Base-by-base conservation (phyloP, 2,329 filamentous ascomycete species). In the Cercospora sesami region DNA sequence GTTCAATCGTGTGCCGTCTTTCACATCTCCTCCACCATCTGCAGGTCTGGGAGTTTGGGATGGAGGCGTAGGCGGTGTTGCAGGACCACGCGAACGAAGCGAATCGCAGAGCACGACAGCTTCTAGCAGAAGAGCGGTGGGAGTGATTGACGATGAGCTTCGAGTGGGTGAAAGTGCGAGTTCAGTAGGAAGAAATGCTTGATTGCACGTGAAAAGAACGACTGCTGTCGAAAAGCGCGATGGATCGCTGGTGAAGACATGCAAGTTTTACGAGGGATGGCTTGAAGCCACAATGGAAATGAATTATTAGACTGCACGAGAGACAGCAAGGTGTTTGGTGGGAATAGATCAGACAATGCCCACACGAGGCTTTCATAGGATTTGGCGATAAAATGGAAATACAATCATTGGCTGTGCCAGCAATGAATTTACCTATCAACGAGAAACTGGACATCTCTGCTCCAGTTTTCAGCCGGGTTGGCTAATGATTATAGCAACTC, bases 31-130 rank as follows among this genome's bases (percentile, higher is more conserved):
- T 18, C 69, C 69, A 9, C 64, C 65, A 5, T 68, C 68, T 6
- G 64, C 69, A n/a, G 68, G 71, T 4, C 65, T 69, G 28, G 73
- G 74, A 4, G 72, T 76, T 6, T 77, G 76, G 76, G 75, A 73
- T 65, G 74, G 75, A 10, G 76, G 77, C 9, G 68, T 77, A 4
- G 71, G 76, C 9, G 76, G 76, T 51, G 77, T 79, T 4, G 77
- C 78, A 4, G 72, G 72, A 4, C 77, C 78, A 4, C 69, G 78
- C 21, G 78, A 79, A 69, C 70, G 78, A 36, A 78, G 75, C 39
- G 77, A 79, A 71, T 79, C 77, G 66, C 77, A 79, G 72, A 77
- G 75, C 42, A 79, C 77, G 5, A 78, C 76, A n/a, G 76, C 77
- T 14, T 76, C 75, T 57, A 76, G 74, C 67, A 66, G 75, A 62